These are phyloP conservation scores for Peziza echinospora DNA, from an alignment of 495 filamentous ascomycete genomes.

Conservation along the genomic window DNA sequence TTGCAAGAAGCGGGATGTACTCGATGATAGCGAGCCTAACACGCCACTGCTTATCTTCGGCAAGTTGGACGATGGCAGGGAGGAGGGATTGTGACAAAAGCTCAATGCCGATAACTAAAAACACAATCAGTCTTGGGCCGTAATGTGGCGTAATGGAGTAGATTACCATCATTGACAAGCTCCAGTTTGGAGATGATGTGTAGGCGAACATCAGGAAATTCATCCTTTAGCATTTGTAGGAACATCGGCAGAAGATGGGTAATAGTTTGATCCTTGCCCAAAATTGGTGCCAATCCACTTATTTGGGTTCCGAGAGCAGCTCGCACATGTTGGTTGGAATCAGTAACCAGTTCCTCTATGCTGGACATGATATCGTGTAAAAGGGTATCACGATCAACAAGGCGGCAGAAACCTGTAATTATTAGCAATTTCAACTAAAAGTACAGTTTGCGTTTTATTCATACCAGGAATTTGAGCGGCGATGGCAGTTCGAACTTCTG, in stretches of 20 bases:
- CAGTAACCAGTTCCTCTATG: conserved; percentile 86
- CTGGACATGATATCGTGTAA: conserved; percentile 94
- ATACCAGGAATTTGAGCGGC: conserved; percentile 87
- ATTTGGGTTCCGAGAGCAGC: conserved; percentile 92
- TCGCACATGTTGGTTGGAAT: conserved; percentile 89
- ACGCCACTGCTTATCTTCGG: conserved; percentile 98
- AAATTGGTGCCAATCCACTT: conserved; percentile 84
- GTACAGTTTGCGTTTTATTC: conserved; percentile 6
- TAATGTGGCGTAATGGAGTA: conserved; percentile 3
- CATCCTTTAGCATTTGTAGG: conserved; percentile 96
- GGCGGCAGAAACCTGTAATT: conserved; percentile 56
- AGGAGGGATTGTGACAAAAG: conserved; percentile 88
- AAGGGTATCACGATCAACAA: conserved; percentile 68
- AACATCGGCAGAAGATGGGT: conserved; percentile 97
- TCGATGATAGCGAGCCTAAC: conserved; percentile 95
- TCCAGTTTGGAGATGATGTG: conserved; percentile 99
- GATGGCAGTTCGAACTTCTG: conserved; percentile 91
- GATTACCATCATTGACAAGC: conserved; percentile 76
- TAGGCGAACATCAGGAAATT: conserved; percentile 90
- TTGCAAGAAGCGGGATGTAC: conserved; percentile 91
- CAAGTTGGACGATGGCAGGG: conserved; percentile 91
- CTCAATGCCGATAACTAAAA: conserved; percentile 87
- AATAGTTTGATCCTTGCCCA: conserved; percentile 96
- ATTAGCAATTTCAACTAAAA: conserved; percentile 10
- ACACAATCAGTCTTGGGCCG: conserved; percentile 6